phyloP scores from a whole-genome alignment of 2,329 filamentous ascomycete species.

The Lizonia empirigonia region DNA sequence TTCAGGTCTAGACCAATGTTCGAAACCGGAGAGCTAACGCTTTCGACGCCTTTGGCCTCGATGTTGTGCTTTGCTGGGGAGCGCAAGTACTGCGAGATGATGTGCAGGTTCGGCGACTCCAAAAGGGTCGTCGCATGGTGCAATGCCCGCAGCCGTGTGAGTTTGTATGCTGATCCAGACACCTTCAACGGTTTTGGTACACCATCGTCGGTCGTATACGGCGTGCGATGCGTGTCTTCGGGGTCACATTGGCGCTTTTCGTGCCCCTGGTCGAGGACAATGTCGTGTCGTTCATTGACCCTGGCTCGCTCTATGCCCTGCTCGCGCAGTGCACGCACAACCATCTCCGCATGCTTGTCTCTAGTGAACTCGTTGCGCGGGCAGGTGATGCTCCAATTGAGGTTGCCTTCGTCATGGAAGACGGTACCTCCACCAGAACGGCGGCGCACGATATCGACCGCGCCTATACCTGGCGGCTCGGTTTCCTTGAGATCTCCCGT shows the following conservation, averaged over 20 bases:
- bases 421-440: slow-evolving; percentile 90
- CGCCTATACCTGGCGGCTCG: slow-evolving; percentile 50
- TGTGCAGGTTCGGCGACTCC: slow-evolving; percentile 72
- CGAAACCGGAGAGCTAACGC: slow-evolving; percentile 80
- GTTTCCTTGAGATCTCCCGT: slow-evolving; percentile 27
- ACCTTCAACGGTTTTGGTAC: slow-evolving; percentile 66
- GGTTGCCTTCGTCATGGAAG: slow-evolving; percentile 90
- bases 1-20: slow-evolving; percentile 70
- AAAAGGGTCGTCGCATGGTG: slow-evolving; percentile 94
- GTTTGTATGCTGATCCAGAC: slow-evolving; percentile 93
- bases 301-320: slow-evolving; percentile 65
- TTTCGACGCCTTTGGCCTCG: slow-evolving; percentile 84
- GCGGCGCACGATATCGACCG: slow-evolving; percentile 73
- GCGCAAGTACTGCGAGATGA: slow-evolving; percentile 72
- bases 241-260: slow-evolving; percentile 33
- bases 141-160: slow-evolving; percentile 78
- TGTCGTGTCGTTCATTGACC: slow-evolving; percentile 92
- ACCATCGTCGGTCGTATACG: slow-evolving; percentile 47
- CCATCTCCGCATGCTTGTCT: slow-evolving; percentile 89
- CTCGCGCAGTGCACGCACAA: slow-evolving; percentile 75
- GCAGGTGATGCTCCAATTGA: slow-evolving; percentile 93
- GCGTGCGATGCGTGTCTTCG: slow-evolving; percentile 52
- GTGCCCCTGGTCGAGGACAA: slow-evolving; percentile 70
- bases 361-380: slow-evolving; percentile 78
- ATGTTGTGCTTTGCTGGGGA: slow-evolving; percentile 81